phyloP scores from a whole-genome alignment of 768 basidiomycete species.

The Tubosaeta brunneosetosa region DNA sequence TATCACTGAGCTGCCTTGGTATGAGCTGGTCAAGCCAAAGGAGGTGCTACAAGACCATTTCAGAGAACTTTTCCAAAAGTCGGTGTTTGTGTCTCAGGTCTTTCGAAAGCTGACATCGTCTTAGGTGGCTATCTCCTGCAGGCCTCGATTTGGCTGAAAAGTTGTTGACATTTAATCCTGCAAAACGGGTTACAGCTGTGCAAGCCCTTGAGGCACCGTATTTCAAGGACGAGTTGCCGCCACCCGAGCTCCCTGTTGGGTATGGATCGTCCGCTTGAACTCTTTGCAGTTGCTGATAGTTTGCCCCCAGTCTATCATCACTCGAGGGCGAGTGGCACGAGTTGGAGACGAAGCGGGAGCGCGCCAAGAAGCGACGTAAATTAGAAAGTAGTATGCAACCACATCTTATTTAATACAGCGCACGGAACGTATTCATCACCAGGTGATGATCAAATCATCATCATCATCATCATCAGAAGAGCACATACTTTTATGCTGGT shows the following conservation, averaged over 20 bases:
- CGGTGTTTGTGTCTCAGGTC: constrained; percentile 13
- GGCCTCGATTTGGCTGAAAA: constrained; percentile 84
- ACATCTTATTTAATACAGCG: constrained; percentile 31
- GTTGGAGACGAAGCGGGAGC: constrained; percentile 89
- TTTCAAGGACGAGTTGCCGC: constrained; percentile 77
- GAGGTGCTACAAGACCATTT: constrained; percentile 71
- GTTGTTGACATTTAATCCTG: constrained; percentile 78
- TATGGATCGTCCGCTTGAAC: constrained; percentile 36
- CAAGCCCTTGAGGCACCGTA: constrained; percentile 82
- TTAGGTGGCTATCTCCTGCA: constrained; percentile 81
- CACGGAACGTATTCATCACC: constrained; percentile 14
- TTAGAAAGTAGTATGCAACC: constrained; percentile 45
- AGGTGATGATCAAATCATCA: constrained; percentile 3
- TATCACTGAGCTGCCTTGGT: constrained; percentile 88
- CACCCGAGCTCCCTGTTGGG: constrained; percentile 71
- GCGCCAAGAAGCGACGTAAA: constrained; percentile 74
- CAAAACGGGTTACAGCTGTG: constrained; percentile 65
- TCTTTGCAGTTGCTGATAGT: constrained; percentile 4
- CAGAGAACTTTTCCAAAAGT: constrained; percentile 84
- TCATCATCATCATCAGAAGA: background rate
- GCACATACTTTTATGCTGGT: constrained; percentile 15
- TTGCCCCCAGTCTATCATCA: constrained; percentile 54
- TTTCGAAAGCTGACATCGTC: background rate
- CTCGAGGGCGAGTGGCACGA: constrained; percentile 98
- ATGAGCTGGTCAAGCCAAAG: constrained; percentile 93